Evolutionary conservation across 495 filamentous ascomycete genomes (phyloP).

Genomic region (Talaromyces nanjingensis): DNA sequence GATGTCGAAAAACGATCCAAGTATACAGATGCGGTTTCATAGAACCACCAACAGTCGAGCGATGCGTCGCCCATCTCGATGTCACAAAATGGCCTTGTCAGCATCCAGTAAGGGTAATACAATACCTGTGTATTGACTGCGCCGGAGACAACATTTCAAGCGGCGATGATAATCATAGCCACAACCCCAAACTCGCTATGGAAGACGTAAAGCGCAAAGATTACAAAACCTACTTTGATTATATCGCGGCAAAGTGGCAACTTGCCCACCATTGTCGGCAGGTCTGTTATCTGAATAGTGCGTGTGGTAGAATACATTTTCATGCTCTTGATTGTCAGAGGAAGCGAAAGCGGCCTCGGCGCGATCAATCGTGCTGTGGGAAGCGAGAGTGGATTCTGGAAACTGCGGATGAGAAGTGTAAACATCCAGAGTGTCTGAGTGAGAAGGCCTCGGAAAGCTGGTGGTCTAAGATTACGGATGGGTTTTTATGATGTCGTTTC

Average conservation of each 20-base stretch:
- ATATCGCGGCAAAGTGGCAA: constrained; percentile 4
- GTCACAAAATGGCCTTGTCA: constrained; percentile 4
- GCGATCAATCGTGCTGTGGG: constrained; percentile 7
- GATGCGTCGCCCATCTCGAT: constrained; percentile 3
- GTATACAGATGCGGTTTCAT: constrained; percentile 4
- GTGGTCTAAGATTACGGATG: constrained; percentile 5
- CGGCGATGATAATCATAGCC: background rate
- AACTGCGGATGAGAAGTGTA: constrained; percentile 1
- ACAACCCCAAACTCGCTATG: background rate
- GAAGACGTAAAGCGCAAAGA: background rate
- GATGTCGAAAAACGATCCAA: constrained; percentile 2
- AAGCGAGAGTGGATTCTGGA: constrained; percentile 8
- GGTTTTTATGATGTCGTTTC: background rate
- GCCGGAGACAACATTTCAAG: background rate
- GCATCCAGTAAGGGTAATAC: background rate
- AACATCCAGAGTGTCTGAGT: constrained; percentile 5
- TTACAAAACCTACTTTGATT: constrained; percentile 2
- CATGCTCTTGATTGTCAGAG: constrained; percentile 4
- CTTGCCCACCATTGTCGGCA: constrained; percentile 6
- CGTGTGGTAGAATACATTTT: constrained; percentile 1
- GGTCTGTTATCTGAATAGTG: background rate
- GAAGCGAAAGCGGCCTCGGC: background rate
- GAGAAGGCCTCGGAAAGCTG: background rate
- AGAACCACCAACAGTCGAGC: background rate
- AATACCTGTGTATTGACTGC: constrained; percentile 2